Evolutionary conservation across 2,329 filamentous ascomycete species (phyloP).

Genomic region (Hortaea werneckii): DNA sequence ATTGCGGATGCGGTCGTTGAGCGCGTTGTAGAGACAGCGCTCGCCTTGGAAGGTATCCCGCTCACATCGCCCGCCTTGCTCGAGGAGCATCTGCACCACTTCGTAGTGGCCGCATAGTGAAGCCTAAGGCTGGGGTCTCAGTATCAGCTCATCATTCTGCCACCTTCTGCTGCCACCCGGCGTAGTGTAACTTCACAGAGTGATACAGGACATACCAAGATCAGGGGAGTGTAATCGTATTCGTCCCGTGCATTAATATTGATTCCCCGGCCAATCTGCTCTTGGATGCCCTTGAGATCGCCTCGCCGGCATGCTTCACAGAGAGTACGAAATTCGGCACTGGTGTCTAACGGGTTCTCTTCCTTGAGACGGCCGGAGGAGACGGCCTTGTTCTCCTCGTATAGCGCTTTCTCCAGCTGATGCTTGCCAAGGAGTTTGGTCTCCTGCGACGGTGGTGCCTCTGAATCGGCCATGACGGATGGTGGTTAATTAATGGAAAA

Average conservation of each 20-base stretch:
- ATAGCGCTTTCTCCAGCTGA: slow-evolving; percentile 71
- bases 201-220: slow-evolving; percentile 56
- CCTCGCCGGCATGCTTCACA: slow-evolving; percentile 74
- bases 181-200: background rate
- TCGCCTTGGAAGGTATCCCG: slow-evolving; percentile 95
- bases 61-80: slow-evolving; percentile 83
- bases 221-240: slow-evolving; percentile 91
- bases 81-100: slow-evolving; percentile 73
- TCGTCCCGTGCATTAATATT: slow-evolving; percentile 90
- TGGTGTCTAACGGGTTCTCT: slow-evolving; percentile 81
- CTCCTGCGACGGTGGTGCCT: background rate
- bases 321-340: slow-evolving; percentile 63
- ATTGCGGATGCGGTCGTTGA: slow-evolving; percentile 89
- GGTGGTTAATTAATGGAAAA: no score
- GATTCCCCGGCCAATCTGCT: slow-evolving; percentile 72
- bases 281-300: slow-evolving; percentile 76
- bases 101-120: slow-evolving; percentile 94
- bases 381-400: slow-evolving; percentile 71
- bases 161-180: background rate
- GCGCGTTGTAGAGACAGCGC: slow-evolving; percentile 83
- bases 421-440: slow-evolving; percentile 56
- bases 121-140: slow-evolving; percentile 42
- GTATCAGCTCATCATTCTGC: slow-evolving; percentile 15
- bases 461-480: background rate
- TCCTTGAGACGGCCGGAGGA: slow-evolving; percentile 70